A percentile compares a stretch with the other conserved stretches of the same genome.
phyloP scores from a whole-genome alignment of 345 rosid species.

The Eucalyptus brandiana region DNA sequence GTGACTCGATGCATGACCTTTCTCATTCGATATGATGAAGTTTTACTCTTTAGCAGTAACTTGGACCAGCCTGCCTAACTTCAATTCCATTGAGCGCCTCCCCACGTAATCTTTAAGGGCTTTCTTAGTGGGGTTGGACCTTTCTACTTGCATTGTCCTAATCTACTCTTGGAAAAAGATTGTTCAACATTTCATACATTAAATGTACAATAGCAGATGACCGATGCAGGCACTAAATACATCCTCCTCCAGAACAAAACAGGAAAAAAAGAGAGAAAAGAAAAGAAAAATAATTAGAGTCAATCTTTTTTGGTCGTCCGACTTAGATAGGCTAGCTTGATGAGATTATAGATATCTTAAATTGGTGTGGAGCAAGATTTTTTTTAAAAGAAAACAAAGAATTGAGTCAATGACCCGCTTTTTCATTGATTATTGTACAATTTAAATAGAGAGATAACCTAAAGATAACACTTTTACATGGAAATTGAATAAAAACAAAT shows the following conservation, averaged over 20 bases:
- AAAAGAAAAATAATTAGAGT: background rate
- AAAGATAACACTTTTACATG: background rate
- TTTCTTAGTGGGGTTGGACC: background rate
- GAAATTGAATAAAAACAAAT: background rate
- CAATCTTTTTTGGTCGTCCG: background rate
- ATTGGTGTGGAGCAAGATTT: background rate
- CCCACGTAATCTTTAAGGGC: background rate
- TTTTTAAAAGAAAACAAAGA: background rate
- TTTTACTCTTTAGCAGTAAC: background rate
- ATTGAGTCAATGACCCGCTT: rapidly evolving
- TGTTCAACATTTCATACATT: background rate
- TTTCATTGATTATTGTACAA: background rate
- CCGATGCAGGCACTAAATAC: background rate
- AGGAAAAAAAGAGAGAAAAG: background rate
- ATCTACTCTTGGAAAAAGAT: background rate
- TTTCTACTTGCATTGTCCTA: background rate
- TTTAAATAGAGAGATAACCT: background rate
- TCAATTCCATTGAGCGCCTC: background rate
- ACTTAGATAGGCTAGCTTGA: background rate
- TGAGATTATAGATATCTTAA: background rate
- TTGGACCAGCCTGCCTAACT: background rate
- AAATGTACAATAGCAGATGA: background rate
- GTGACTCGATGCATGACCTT: background rate
- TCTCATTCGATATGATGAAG: background rate
- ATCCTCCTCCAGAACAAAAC: background rate